Conservation (phyloP, 345 rosid species). For the Salix caprea region DNA sequence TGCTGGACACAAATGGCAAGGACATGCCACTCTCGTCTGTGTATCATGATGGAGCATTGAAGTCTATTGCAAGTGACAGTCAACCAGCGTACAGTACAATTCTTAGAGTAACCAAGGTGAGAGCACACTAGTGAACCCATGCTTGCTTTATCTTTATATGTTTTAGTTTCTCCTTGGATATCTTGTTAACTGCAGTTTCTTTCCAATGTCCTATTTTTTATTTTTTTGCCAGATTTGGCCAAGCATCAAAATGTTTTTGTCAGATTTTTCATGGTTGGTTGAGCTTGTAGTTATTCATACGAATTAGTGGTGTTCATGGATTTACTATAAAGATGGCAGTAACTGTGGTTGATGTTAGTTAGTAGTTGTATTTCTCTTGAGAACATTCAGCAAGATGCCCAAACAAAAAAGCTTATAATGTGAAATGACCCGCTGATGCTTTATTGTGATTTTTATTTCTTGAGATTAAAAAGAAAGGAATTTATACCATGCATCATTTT, state of each 20-base stretch:
- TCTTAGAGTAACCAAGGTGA: conserved; percentile 80
- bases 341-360: neutral
- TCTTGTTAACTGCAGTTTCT: neutral
- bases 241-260: neutral
- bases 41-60: conserved; percentile 55
- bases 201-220: neutral
- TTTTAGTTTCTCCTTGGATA: neutral
- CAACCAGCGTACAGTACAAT: conserved; percentile 54
- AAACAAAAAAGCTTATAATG: neutral
- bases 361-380: no score
- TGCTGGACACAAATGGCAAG: conserved; percentile 74
- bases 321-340: neutral
- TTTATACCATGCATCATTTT: neutral
- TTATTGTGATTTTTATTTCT: neutral
- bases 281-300: neutral
- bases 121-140: conserved; percentile 9
- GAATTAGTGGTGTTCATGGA: neutral
- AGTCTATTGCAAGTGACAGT: conserved; percentile 41
- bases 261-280: neutral
- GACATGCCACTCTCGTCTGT: conserved; percentile 71
- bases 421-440: neutral
- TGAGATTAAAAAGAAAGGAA: neutral
- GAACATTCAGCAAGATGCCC: neutral
- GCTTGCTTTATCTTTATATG: neutral
- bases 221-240: neutral